These are phyloP conservation scores for Debaryomyces psychrophilus DNA, from an alignment of 1,139 yeast genomes.

Conservation along the genomic window DNA sequence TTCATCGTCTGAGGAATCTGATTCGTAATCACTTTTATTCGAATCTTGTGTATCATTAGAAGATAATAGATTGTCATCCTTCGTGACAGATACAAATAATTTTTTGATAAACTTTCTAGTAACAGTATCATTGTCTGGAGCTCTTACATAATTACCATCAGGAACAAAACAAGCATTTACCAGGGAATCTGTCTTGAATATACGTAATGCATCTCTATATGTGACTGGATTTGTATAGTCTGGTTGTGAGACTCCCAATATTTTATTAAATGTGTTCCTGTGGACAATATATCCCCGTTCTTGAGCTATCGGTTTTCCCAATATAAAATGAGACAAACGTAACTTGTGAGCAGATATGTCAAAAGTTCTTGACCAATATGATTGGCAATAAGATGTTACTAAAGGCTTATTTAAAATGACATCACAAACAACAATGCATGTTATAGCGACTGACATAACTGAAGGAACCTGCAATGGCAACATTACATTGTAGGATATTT, in stretches of 20 bases:
- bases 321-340: conserved; percentile 77
- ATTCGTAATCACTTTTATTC: conserved; percentile 26
- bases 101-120: conserved; percentile 64
- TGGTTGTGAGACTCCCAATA: conserved; percentile 46
- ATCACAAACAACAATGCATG: conserved; percentile 13
- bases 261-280: conserved; percentile 49
- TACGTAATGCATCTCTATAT: conserved; percentile 44
- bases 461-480: conserved; percentile 26
- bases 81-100: conserved; percentile 81
- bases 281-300: conserved; percentile 77
- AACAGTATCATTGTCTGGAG: conserved; percentile 80
- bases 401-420: conserved; percentile 18
- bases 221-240: conserved; percentile 65
- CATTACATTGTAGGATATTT: conserved; percentile 22
- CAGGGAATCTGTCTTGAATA: conserved; percentile 45
- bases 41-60: conserved; percentile 26
- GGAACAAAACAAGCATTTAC: conserved; percentile 63
- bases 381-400: conserved; percentile 41
- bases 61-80: conserved; percentile 67
- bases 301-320: conserved; percentile 66
- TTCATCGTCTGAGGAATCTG: conserved; percentile 56
- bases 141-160: conserved; percentile 81
- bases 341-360: conserved; percentile 56
- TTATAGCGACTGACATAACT: conserved; percentile 12
- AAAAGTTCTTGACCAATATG: conserved; percentile 68